phyloP scores from a whole-genome alignment of 345 rosid genomes.

The Mercurialis annua region DNA sequence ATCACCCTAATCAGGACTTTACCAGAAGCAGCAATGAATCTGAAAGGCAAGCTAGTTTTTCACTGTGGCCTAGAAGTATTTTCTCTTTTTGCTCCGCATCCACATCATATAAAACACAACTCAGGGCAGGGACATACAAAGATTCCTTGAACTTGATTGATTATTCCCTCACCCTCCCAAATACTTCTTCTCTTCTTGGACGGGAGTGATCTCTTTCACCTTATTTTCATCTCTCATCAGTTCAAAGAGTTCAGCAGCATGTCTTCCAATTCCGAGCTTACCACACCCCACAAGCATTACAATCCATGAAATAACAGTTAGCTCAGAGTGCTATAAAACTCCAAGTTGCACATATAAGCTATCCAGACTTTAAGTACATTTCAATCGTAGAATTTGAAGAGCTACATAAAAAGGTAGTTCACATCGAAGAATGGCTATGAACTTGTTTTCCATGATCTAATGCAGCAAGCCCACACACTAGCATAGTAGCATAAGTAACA shows the following conservation, averaged over 20 bases:
- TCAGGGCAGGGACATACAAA: conserved; percentile 73
- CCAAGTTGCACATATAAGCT: conserved; percentile 52
- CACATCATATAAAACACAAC: conserved; percentile 76
- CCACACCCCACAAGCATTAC: conserved; percentile 82
- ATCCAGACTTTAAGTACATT: conserved; percentile 93
- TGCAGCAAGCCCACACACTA: conserved; percentile 83
- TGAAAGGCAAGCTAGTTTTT: conserved; percentile 85
- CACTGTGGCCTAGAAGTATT: conserved; percentile 76
- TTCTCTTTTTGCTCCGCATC: conserved; percentile 94
- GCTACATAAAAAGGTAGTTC: conserved; percentile 55
- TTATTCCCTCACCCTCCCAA: conserved; percentile 49
- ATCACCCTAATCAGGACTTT: conserved; percentile 58
- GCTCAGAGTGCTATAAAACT: conserved; percentile 62
- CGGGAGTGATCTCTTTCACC: conserved; percentile 69
- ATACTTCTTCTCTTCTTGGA: conserved; percentile 71
- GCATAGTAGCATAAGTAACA: conserved; percentile 75
- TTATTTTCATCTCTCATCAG: conserved; percentile 62
- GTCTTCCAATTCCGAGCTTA: conserved; percentile 73
- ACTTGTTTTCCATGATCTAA: conserved; percentile 82
- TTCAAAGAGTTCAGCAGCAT: conserved; percentile 60
- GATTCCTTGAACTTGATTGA: conserved; percentile 60
- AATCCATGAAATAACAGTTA: conserved; percentile 77
- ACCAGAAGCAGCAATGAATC: conserved; percentile 48
- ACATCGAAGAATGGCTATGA: conserved; percentile 65
- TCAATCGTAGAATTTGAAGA: conserved; percentile 80